Percentiles rank a stretch among this genome's conserved stretches.
phyloP scores from a whole-genome alignment of 345 rosid genomes.

The Populus simonii region DNA sequence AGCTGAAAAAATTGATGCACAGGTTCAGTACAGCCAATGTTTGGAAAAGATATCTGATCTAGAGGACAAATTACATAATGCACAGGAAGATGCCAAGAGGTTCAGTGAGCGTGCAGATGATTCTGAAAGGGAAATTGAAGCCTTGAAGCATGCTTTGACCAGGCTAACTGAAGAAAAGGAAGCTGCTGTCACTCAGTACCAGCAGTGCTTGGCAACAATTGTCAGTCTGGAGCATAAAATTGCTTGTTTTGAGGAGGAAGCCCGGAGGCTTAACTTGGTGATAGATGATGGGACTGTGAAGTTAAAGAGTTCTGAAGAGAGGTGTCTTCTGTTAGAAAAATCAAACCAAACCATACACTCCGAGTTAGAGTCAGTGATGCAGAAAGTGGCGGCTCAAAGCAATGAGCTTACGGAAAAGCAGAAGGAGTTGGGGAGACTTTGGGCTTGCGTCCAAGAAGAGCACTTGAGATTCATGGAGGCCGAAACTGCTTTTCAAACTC shows the following conservation, averaged over 20 bases:
- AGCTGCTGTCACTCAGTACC: slow-evolving; percentile 61
- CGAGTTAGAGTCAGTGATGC: slow-evolving; percentile 57
- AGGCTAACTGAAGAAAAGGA: slow-evolving; percentile 66
- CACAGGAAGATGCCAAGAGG: slow-evolving; percentile 58
- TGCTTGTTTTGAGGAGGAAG: slow-evolving; percentile 58
- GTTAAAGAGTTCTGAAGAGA: slow-evolving; percentile 77
- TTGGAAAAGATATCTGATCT: slow-evolving; percentile 55
- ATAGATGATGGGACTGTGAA: slow-evolving; percentile 62
- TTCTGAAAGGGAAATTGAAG: slow-evolving; percentile 70
- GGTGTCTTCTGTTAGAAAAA: slow-evolving; percentile 65
- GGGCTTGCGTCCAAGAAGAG: slow-evolving; percentile 89
- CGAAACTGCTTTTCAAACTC: slow-evolving; percentile 95
- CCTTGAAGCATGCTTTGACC: slow-evolving; percentile 52
- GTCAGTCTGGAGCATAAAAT: slow-evolving; percentile 63
- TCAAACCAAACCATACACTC: slow-evolving; percentile 70
- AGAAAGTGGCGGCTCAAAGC: slow-evolving; percentile 63
- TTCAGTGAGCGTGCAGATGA: slow-evolving; percentile 50
- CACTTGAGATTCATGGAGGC: slow-evolving; percentile 83
- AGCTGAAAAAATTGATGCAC: slow-evolving; percentile 66
- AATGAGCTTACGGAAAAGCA: slow-evolving; percentile 81
- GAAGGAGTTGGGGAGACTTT: slow-evolving; percentile 76
- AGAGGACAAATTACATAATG: slow-evolving; percentile 54
- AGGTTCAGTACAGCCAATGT: slow-evolving; percentile 49
- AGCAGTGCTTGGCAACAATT: slow-evolving; percentile 70
- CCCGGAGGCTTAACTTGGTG: slow-evolving; percentile 62